Percentiles rank a stretch among this genome's conserved stretches.
These are phyloP conservation scores for Aspergillus sclerotiicarbonarius DNA, from an alignment of 495 filamentous ascomycete genomes.

Conservation along the genomic window DNA sequence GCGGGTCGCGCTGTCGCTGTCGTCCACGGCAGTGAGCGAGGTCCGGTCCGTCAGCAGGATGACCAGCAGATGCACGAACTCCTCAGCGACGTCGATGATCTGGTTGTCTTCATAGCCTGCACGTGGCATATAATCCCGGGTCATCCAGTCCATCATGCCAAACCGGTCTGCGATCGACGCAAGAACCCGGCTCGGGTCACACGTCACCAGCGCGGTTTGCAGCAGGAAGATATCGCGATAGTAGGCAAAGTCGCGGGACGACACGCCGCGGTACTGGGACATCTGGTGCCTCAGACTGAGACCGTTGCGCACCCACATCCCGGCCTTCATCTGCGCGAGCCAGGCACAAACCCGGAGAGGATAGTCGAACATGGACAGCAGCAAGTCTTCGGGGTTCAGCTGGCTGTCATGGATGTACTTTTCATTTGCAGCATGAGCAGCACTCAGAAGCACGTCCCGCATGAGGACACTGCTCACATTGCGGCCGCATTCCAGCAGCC, in stretches of 20 bases:
- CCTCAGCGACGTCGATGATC: slow-evolving; percentile 88
- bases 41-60: slow-evolving; percentile 85
- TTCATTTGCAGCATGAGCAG: slow-evolving; percentile 45
- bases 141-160: slow-evolving; percentile 85
- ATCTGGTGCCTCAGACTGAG: slow-evolving; percentile 93
- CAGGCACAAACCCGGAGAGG: slow-evolving; percentile 91
- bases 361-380: slow-evolving; percentile 88
- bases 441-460: slow-evolving; percentile 56
- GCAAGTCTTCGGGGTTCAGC: slow-evolving; percentile 64
- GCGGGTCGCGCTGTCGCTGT: slow-evolving; percentile 61
- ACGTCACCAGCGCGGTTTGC: slow-evolving; percentile 85
- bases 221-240: slow-evolving; percentile 93
- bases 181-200: slow-evolving; percentile 78
- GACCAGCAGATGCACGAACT: slow-evolving; percentile 92
- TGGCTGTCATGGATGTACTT: slow-evolving; percentile 24
- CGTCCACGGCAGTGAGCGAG: slow-evolving; percentile 68
- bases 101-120: slow-evolving; percentile 76
- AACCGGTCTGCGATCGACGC: slow-evolving; percentile 91
- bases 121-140: slow-evolving; percentile 69
- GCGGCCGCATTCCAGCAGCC: slow-evolving; percentile 89
- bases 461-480: slow-evolving; percentile 66
- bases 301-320: slow-evolving; percentile 98
- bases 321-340: slow-evolving; percentile 96
- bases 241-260: slow-evolving; percentile 84
- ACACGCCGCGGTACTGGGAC: slow-evolving; percentile 83